These are phyloP conservation scores for Globisporangium solare DNA, from an alignment of 352 stramenopile species.

Conservation along the genomic window DNA sequence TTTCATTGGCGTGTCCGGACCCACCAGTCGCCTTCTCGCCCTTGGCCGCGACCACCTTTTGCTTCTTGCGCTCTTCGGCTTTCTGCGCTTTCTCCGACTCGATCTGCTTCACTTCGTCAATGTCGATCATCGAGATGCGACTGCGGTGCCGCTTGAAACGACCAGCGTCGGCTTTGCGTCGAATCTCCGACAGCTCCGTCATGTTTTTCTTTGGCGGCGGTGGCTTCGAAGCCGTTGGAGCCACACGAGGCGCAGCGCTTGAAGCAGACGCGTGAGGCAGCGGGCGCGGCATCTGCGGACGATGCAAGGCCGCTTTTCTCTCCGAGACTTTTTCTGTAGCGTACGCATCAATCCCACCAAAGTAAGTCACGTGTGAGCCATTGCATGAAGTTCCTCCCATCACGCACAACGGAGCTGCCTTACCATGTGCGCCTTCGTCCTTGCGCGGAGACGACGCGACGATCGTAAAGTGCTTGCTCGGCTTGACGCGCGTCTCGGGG, in stretches of 20 bases:
- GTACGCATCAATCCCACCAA: background rate
- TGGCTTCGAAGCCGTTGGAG: slow-evolving; percentile 20
- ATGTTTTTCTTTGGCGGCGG: slow-evolving; percentile 62
- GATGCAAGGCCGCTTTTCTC: slow-evolving; percentile 41
- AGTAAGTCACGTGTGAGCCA: background rate
- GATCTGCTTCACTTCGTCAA: slow-evolving; percentile 87
- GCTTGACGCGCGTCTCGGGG: slow-evolving; percentile 32
- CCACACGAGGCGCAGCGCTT: slow-evolving; percentile 21
- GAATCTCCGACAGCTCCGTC: slow-evolving; percentile 75
- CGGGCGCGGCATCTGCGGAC: slow-evolving; percentile 38
- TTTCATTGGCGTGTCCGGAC: background rate
- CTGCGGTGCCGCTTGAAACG: slow-evolving; percentile 80
- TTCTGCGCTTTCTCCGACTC: slow-evolving; percentile 82
- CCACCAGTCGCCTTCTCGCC: slow-evolving; percentile 19
- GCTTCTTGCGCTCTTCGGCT: slow-evolving; percentile 77
- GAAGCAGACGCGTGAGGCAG: slow-evolving; percentile 15
- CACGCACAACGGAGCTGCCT: background rate
- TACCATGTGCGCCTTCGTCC: slow-evolving; percentile 14
- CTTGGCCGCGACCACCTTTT: slow-evolving; percentile 40
- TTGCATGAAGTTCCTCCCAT: background rate
- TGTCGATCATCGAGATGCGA: slow-evolving; percentile 86
- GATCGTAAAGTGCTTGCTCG: slow-evolving; percentile 60
- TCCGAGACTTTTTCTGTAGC: slow-evolving; percentile 13
- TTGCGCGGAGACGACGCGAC: slow-evolving; percentile 27
- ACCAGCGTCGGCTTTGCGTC: slow-evolving; percentile 74